Evolutionary conservation across 1,284 basidiomycete genomes (phyloP).

Genomic region (Austroboletus niveus): DNA sequence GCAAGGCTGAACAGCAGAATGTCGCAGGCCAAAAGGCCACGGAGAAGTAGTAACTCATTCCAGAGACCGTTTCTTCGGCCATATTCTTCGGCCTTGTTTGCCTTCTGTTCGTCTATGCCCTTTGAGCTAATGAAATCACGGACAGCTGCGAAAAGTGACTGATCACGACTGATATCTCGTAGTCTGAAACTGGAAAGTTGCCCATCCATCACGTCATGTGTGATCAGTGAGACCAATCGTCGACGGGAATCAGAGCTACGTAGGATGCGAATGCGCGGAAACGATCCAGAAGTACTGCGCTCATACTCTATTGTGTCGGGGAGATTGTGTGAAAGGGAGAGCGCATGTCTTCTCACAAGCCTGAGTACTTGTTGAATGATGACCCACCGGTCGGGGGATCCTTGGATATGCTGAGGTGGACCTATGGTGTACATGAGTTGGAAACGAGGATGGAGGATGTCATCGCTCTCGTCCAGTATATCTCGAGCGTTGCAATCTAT

Average conservation of each 20-base stretch:
- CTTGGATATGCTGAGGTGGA: slow-evolving; percentile 39
- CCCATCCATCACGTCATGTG: slow-evolving; percentile 28
- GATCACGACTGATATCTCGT: slow-evolving; percentile 2
- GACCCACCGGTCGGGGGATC: slow-evolving; percentile 46
- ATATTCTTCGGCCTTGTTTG: slow-evolving; percentile 8
- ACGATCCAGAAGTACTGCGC: background rate
- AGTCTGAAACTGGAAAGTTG: slow-evolving; percentile 17
- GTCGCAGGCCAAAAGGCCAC: slow-evolving; percentile 42
- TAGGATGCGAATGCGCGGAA: slow-evolving; percentile 26
- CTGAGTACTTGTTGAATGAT: slow-evolving; percentile 40
- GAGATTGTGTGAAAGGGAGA: background rate
- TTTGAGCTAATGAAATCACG: slow-evolving; percentile 20
- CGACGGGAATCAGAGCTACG: slow-evolving; percentile 10
- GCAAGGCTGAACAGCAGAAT: slow-evolving; percentile 39
- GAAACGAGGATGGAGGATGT: slow-evolving; percentile 32
- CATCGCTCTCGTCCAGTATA: slow-evolving; percentile 45
- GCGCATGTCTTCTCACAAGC: slow-evolving; percentile 15
- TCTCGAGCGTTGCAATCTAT: slow-evolving; percentile 31
- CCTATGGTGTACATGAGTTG: slow-evolving; percentile 37
- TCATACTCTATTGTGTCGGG: slow-evolving; percentile 1
- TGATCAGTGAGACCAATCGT: slow-evolving; percentile 19
- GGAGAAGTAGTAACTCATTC: slow-evolving; percentile 37
- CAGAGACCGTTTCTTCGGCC: slow-evolving; percentile 23
- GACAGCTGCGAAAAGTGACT: slow-evolving; percentile 13
- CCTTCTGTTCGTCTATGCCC: background rate